A percentile compares a stretch with the other conserved stretches of the same genome.
phyloP scores from a whole-genome alignment of 2,329 filamentous ascomycete genomes.

The Diaporthe sp. region DNA sequence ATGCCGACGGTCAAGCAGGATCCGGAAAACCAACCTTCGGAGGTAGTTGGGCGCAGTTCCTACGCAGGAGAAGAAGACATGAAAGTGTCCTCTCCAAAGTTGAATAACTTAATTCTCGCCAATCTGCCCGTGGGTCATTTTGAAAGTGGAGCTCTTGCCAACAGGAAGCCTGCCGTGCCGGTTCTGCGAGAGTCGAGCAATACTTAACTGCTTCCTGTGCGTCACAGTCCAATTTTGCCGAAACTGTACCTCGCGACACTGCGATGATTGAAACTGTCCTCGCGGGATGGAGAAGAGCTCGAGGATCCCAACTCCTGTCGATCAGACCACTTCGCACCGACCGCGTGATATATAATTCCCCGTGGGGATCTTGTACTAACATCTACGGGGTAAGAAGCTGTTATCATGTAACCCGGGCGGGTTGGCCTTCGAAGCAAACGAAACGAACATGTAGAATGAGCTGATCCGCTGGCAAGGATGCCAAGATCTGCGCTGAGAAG shows the following conservation, averaged over 20 bases:
- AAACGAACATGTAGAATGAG: neutral
- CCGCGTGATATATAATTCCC: conserved; percentile 1
- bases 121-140: neutral
- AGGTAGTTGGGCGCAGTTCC: neutral
- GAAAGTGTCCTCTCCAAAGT: neutral
- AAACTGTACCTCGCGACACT: neutral
- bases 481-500: conserved; percentile 22
- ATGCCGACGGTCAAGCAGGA: neutral
- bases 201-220: neutral
- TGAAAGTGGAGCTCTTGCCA: neutral
- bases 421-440: neutral
- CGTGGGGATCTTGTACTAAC: conserved; percentile 6
- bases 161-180: neutral
- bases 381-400: neutral
- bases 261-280: neutral
- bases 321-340: neutral
- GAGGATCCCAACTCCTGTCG: neutral
- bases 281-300: neutral
- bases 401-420: neutral
- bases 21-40: neutral
- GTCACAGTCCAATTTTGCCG: no score
- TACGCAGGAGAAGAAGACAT: neutral
- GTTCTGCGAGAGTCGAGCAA: neutral
- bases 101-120: conserved; percentile 1
- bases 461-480: conserved; percentile 25